phyloP scores from a whole-genome alignment of 1,139 yeast genomes.

The Arxiozyma telluris region DNA sequence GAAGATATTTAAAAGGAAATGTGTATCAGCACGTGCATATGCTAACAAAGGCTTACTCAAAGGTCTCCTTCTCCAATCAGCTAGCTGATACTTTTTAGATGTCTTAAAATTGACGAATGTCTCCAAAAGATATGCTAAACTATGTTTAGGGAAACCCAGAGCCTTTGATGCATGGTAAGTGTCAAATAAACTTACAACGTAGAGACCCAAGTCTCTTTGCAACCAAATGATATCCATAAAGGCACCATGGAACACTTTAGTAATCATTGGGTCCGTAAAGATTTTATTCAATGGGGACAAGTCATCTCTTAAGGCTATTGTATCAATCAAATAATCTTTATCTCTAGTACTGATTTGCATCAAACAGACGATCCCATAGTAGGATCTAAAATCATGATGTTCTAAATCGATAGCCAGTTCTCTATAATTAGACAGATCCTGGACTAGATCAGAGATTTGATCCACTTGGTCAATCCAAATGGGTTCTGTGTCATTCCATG shows the following conservation, averaged over 20 bases:
- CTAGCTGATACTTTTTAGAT: conserved; percentile 87
- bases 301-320: conserved; percentile 65
- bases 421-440: conserved; percentile 39
- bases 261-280: conserved; percentile 68
- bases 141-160: conserved; percentile 69
- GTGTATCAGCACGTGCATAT: conserved; percentile 95
- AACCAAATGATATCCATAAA: conserved; percentile 96
- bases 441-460: conserved; percentile 46
- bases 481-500: conserved; percentile 61
- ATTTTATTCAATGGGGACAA: conserved; percentile 58
- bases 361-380: conserved; percentile 80
- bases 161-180: conserved; percentile 83
- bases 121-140: conserved; percentile 78
- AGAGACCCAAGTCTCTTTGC: conserved; percentile 89
- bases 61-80: conserved; percentile 96
- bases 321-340: conserved; percentile 79
- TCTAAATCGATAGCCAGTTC: conserved; percentile 95
- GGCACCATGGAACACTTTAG: conserved; percentile 94
- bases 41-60: conserved; percentile 64
- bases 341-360: conserved; percentile 86
- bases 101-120: conserved; percentile 76
- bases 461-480: conserved; percentile 63
- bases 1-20: conserved; percentile 71
- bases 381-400: conserved; percentile 88
- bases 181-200: conserved; percentile 83